Conservation (phyloP, 106 monocot genomes). For the Platanthera zijinensis region DNA sequence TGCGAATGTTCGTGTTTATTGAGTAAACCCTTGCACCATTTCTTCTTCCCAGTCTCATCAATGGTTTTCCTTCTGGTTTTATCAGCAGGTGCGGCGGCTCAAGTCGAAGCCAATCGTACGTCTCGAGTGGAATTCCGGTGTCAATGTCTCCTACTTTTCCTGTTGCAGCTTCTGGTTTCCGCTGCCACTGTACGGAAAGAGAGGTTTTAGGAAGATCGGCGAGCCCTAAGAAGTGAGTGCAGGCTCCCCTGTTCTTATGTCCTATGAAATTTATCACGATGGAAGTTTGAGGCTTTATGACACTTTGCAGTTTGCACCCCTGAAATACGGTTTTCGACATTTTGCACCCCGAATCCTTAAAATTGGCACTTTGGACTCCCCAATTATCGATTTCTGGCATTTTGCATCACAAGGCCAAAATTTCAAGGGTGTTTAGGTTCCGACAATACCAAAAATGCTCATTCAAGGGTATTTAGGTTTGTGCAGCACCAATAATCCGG, state of each 20-base stretch:
- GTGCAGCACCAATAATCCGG: too few relatives aligned
- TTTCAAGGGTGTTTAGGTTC: too few relatives aligned
- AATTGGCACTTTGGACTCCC: too few relatives aligned
- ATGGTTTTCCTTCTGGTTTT: neutral
- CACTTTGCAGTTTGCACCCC: too few relatives aligned
- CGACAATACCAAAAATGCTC: too few relatives aligned
- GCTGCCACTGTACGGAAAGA: constrained; percentile 35
- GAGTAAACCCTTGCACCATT: neutral
- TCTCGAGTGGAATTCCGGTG: constrained; percentile 1
- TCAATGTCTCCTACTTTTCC: constrained; percentile 1
- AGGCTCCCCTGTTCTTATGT: neutral
- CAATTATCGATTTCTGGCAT: too few relatives aligned
- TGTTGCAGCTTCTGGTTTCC: constrained; percentile 1
- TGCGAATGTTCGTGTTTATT: constrained; percentile 13
- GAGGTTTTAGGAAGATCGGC: constrained; percentile 13
- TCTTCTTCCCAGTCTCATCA: neutral
- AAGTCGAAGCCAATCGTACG: neutral
- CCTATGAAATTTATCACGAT: neutral
- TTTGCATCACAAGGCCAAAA: too few relatives aligned
- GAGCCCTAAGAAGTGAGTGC: constrained; percentile 33
- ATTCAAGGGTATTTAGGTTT: too few relatives aligned
- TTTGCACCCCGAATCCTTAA: too few relatives aligned
- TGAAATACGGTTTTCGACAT: too few relatives aligned
- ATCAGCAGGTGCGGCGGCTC: neutral
- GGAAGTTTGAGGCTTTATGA: neutral